Base-by-base conservation (phyloP, 192 early-diverging fungal species). In the Gonapodya prolifera region DNA sequence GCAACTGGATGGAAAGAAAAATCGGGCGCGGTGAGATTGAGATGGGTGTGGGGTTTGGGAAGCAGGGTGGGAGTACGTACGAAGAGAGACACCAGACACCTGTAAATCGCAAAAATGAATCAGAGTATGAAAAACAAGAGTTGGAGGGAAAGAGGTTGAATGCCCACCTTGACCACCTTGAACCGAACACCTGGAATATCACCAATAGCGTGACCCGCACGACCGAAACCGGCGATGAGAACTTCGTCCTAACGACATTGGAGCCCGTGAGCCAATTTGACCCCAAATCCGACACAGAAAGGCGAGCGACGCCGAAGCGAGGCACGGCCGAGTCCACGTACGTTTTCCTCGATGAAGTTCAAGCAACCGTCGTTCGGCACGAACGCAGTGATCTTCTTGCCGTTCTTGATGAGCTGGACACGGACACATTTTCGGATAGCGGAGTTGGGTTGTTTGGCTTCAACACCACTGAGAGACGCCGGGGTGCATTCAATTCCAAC, bases 401-500 rank as follows among this genome's bases (percentile, higher is more conserved):
- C 95, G 92, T 99, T 99, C 93, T 99, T 99, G 92, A 99, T 98
- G 80, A 99, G 91, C 90, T 99, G 98, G 80, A 96, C 97, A 94
- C 98, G 96, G 80, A 99, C 95, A 89, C 96, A 98, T 91, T 99
- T 99, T 89, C 98, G 95, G 92, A 99, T 99, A 80, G 98, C 98
- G 89, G 98, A 99, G 94, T 99, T 99, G 85, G 98, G 98, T 87
- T 99, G 98, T 88, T 99, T 99, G 86, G 98, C 95, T 91, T 99
- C 98, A 83, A 99, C 94, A 94, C 96, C 98, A 87, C 92, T 93
- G 80, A 78, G 45, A 8, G 71, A 79, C n/a, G 2, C 45, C n/a
- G 45, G 45, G 8, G 13, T n/a, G n/a, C n/a, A n/a, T n/a, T n/a
- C n/a, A n/a, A n/a, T n/a, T n/a, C n/a, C n/a, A n/a, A n/a, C n/a